Evolutionary conservation across 208 protist genomes (phyloP).

Genomic region (Perkinsela sp.): DNA sequence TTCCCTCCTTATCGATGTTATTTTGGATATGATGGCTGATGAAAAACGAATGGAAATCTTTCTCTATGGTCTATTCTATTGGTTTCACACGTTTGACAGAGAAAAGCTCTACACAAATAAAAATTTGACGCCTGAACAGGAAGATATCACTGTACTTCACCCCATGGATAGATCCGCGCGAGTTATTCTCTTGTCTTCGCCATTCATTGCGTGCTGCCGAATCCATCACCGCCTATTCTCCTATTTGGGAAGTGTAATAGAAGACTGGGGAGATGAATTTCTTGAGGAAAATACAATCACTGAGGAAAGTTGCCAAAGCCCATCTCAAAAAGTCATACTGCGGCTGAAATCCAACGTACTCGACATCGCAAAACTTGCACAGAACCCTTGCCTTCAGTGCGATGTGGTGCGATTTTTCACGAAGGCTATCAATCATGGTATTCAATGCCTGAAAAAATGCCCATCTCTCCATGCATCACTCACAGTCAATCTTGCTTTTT

Average conservation of each 20-base stretch:
- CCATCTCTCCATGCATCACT: background rate
- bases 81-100: background rate
- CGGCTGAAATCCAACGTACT: background rate
- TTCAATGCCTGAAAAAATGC: background rate
- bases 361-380: background rate
- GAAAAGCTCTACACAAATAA: background rate
- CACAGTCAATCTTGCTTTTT: background rate
- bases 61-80: background rate
- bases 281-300: background rate
- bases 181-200: background rate
- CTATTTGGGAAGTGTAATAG: background rate
- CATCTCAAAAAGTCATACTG: background rate
- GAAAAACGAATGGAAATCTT: background rate
- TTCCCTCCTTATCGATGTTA: background rate
- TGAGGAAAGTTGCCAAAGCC: background rate
- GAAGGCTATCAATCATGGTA: background rate
- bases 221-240: background rate
- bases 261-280: background rate
- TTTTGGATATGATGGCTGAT: background rate
- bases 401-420: background rate
- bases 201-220: background rate
- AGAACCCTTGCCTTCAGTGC: background rate
- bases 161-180: background rate
- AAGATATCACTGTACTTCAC: background rate
- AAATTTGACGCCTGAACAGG: background rate